These are phyloP conservation scores for Penicillium sp. DNA, from an alignment of 2,329 filamentous ascomycete genomes.

Conservation along the genomic window DNA sequence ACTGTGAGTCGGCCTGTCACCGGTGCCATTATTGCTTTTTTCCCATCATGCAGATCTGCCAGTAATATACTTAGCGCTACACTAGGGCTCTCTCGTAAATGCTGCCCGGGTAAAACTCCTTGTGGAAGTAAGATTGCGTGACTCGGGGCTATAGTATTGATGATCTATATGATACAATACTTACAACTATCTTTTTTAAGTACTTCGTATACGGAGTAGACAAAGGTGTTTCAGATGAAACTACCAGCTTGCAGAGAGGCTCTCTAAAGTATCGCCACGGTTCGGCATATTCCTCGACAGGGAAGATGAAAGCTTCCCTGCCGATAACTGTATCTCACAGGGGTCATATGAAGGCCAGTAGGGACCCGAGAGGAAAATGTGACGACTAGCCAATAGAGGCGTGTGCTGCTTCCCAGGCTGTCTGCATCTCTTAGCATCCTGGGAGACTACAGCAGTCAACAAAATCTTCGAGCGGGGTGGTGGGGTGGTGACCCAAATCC, in stretches of 20 bases:
- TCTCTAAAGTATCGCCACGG: not conserved
- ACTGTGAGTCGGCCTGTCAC: not conserved
- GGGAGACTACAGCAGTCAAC: not conserved
- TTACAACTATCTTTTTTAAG: not conserved
- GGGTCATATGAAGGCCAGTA: not conserved
- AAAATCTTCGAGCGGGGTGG: constrained; percentile 6
- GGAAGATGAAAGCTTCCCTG: not conserved
- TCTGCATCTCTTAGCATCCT: constrained; percentile 5
- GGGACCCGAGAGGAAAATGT: not conserved
- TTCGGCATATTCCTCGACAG: not conserved
- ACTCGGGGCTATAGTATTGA: not conserved
- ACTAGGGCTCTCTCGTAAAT: not conserved
- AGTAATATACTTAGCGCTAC: not conserved
- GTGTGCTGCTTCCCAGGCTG: constrained; percentile 1
- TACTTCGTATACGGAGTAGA: not conserved
- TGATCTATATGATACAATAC: not conserved
- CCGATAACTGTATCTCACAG: not conserved
- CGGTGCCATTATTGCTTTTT: constrained; percentile 4
- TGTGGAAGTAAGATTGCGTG: not conserved
- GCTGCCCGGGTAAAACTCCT: not conserved
- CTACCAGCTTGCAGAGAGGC: not conserved
- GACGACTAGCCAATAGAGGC: not conserved
- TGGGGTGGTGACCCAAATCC: constrained; percentile 2
- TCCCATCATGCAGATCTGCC: not conserved
- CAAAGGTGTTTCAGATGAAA: not conserved